Conservation (phyloP, 805 yeast genomes). For the Wickerhamomyces strasburgensis region DNA sequence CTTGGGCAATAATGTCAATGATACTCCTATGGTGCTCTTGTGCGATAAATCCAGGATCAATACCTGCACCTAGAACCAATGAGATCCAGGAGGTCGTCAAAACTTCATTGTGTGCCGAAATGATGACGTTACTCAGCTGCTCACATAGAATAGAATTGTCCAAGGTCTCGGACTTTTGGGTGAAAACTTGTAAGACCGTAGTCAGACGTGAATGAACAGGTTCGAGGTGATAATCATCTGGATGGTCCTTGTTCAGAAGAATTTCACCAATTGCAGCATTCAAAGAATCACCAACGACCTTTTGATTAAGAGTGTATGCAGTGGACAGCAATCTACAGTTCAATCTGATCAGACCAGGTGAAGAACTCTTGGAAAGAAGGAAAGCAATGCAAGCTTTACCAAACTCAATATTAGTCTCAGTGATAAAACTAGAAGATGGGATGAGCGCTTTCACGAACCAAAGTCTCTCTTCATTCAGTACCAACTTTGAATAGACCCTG, state of each 20-base stretch:
- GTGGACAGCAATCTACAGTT: constrained; percentile 25
- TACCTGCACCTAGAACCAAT: constrained; percentile 49
- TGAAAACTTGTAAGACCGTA: constrained; percentile 34
- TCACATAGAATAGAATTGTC: constrained; percentile 23
- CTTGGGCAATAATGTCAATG: constrained; percentile 16
- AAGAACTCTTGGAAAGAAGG: constrained; percentile 34
- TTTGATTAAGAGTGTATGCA: constrained; percentile 33
- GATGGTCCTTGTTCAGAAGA: constrained; percentile 11
- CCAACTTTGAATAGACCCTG: constrained; percentile 47
- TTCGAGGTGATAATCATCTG: constrained; percentile 14
- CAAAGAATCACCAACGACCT: constrained; percentile 38
- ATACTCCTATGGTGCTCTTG: constrained; percentile 23
- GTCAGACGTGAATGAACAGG: constrained; percentile 28
- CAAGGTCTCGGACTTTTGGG: constrained; percentile 23
- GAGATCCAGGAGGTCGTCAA: constrained; percentile 71
- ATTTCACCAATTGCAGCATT: constrained; percentile 36
- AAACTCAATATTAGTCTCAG: constrained; percentile 17
- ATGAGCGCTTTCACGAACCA: constrained; percentile 51
- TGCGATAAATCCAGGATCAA: constrained; percentile 64
- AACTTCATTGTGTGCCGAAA: constrained; percentile 35
- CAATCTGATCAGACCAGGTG: constrained; percentile 11
- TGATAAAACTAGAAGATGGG: constrained; percentile 25
- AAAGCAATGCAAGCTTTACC: constrained; percentile 47
- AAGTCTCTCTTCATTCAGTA: constrained; percentile 37
- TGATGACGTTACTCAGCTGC: constrained; percentile 35